Percentiles rank a stretch among this genome's conserved stretches.
Conservation (phyloP, 1,284 basidiomycete species). For the Leucoagaricus sp. region DNA sequence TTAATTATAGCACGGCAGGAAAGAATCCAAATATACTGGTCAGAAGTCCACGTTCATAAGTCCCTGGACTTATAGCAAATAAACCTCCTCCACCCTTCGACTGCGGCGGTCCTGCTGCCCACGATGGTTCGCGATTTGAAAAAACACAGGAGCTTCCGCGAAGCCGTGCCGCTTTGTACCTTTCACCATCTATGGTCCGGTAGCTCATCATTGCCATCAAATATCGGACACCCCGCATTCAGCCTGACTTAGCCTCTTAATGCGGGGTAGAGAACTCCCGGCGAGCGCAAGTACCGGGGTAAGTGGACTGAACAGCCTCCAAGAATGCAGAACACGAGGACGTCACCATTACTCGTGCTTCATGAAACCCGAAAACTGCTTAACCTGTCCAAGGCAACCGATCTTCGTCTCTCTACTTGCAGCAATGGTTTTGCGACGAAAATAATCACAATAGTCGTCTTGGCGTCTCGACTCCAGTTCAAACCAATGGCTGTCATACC, state of each 20-base stretch:
- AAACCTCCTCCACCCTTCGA: not conserved
- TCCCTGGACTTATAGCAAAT: not conserved
- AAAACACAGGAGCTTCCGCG: too few relatives aligned
- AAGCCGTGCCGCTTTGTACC: not conserved
- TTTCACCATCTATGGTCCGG: not conserved
- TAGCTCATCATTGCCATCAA: not conserved
- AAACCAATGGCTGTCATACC: not conserved
- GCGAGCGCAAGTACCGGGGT: not conserved
- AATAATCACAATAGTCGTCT: too few relatives aligned
- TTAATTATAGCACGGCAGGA: slow-evolving; percentile 2
- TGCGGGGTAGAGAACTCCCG: slow-evolving; percentile 6
- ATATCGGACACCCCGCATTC: not conserved
- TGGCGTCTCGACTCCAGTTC: not conserved
- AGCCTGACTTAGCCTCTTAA: not conserved
- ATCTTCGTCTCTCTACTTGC: not conserved
- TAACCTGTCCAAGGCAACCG: not conserved
- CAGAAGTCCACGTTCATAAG: not conserved
- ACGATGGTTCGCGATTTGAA: too few relatives aligned
- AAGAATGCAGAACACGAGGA: not conserved
- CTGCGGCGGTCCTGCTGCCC: too few relatives aligned
- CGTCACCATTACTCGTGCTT: not conserved
- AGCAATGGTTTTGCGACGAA: not conserved
- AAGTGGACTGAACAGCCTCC: not conserved
- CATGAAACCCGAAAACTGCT: not conserved
- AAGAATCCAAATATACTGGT: not conserved